phyloP scores from a whole-genome alignment of 768 basidiomycete species.

The Mycena crocata region DNA sequence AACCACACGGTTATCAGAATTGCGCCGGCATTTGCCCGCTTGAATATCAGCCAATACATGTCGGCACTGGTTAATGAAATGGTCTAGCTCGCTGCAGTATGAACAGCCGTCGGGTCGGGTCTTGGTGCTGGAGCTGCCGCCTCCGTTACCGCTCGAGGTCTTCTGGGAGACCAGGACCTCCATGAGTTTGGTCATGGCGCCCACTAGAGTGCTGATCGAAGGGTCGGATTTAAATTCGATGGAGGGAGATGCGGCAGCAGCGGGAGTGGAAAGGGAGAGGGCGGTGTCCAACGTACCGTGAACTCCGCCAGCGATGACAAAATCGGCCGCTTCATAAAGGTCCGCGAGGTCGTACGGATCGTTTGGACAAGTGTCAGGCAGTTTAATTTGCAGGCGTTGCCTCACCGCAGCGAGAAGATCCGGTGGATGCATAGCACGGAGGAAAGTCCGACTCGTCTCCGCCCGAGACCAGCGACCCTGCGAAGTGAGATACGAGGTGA shows the following conservation, averaged over 20 bases:
- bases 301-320: constrained; percentile 30
- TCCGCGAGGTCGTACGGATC: constrained; percentile 37
- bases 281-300: neutral
- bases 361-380: constrained; percentile 37
- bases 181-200: constrained; percentile 7
- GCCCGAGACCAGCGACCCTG: constrained; percentile 27
- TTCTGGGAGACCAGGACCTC: constrained; percentile 12
- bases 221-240: constrained; percentile 22
- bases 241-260: neutral
- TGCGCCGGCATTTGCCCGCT: constrained; percentile 36
- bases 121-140: neutral
- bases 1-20: constrained; percentile 38
- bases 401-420: constrained; percentile 11
- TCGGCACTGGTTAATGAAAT: constrained; percentile 40
- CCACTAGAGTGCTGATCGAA: constrained; percentile 12
- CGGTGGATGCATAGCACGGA: constrained; percentile 23
- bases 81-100: constrained; percentile 38
- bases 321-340: constrained; percentile 35
- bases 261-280: neutral
- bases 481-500: constrained; percentile 36
- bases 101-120: constrained; percentile 14
- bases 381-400: constrained; percentile 36
- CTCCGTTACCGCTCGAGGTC: neutral
- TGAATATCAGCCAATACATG: constrained; percentile 33
- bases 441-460: constrained; percentile 38